Evolutionary conservation across 1,139 yeast species (phyloP), one percentile per base, ranked within the genome.

Genomic region (Candida sanyaensis): DNA sequence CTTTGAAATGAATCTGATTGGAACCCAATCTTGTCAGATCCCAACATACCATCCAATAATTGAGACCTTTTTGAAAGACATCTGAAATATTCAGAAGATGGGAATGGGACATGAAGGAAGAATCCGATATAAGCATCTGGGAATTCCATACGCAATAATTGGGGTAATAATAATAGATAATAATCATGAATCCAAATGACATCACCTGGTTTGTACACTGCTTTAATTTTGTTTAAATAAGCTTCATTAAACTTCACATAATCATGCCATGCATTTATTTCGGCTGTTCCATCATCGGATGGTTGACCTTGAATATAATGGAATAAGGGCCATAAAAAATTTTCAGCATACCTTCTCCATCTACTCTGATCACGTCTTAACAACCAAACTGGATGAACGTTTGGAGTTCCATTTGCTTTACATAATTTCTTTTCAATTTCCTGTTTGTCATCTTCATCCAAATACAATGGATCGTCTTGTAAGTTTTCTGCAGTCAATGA

Each of bases 121-220:
- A 88, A 81, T 6, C 96, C 96, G 56, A 93, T 88, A 55, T 77
- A 77, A 11, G 93, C 95, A 50, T 87, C 83, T 7, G 92, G 93
- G 47, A 88, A 74, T 59, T 83, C 84, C 90, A 86, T 85, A 58
- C 96, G 80, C 53, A 93, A 71, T 66, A 93, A 74, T 61, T 88
- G 96, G 1, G 99, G 99, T 50, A 93, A 72, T 47, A 93, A 70
- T 56, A 92, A 68, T 53, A 93, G 72, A 61, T 93, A 91, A 69
- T 91, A 92, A 69, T 93, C 99, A 69, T 93, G 98, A 53, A 93
- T 79, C 96, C 97, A 90, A 52, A 93, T 87, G 44, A 95, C 79
- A 64, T 93, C 99, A 41, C 99, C 99, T 2, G 93, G 91, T 55
- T 81, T 71, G 64, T 91, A 93, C 37, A 88, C 76, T 43, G 79